Evolutionary conservation across 2,329 filamentous ascomycete genomes (phyloP), one percentile per base, ranked within the genome.

Genomic region (Sporothrix mexicana): DNA sequence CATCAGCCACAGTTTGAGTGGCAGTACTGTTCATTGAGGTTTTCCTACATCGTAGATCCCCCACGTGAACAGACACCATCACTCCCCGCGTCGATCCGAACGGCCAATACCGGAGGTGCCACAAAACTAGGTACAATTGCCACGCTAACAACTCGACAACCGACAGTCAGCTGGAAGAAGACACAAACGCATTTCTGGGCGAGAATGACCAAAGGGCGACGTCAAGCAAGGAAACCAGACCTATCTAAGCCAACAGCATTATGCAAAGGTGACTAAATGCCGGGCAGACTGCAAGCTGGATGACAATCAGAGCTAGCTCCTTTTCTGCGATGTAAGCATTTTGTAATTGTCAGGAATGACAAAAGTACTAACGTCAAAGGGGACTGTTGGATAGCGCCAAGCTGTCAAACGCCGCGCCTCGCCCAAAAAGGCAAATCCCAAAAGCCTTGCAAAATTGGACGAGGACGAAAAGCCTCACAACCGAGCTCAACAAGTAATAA

Each of bases 61-160:
- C 36, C n/a, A 64, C 61, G 4, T n/a, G n/a, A 64, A 41, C 61
- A 64, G 47, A 64, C 61, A 17, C 61, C 61, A 41, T 20, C 41
- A 64, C 23, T 45, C n/a, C 61, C 61, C 61, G n/a, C 10, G n/a
- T 13, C 51, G 10, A 3, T 64, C 41, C 3, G 41, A 3, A n/a
- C 55, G 9, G 12, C 8, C 55, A 59, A 4, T 25, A 36, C 12
- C 12, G 30, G 30, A 36, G 7, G 30, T 36, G 30, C 30, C 30
- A 36, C 30, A 36, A 36, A 36, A 23, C 8, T 7, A 36, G 9
- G 15, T 36, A 6, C 9, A 10, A 30, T 36, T 59, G 55, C 17
- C 55, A 59, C 12, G 55, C 25, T 41, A 25, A 36, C 55, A 36
- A 59, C 25, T 59, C 13, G 25, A 7, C 30, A 36, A 17, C 5